A percentile compares a stretch with the other conserved stretches of the same genome.
Evolutionary conservation across 108 stramenopile genomes (phyloP).

Genomic region (Poteriospumella lacustris): DNA sequence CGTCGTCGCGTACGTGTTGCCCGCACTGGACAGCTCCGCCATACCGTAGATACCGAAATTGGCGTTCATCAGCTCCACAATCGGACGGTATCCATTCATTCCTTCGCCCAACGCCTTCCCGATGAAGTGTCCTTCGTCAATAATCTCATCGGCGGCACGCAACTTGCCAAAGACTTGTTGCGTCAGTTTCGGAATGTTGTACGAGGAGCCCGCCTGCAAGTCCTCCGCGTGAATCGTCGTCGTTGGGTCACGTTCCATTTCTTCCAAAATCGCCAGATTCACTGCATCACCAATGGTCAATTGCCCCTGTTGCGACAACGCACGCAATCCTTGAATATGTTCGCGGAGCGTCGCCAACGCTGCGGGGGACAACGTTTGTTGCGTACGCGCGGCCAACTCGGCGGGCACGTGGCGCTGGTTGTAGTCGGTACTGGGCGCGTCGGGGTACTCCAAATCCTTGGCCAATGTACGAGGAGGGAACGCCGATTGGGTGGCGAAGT

Average conservation of each 20-base stretch:
- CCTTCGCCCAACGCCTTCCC: conserved; percentile 96
- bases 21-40: conserved; percentile 91
- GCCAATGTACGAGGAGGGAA: conserved; percentile 63
- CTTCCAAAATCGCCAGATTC: conserved; percentile 95
- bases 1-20: conserved; percentile 95
- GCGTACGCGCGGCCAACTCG: conserved; percentile 73
- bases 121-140: conserved; percentile 98
- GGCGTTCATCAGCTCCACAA: conserved; percentile 97
- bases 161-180: conserved; percentile 85
- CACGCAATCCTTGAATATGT: conserved; percentile 66
- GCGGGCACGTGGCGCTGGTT: conserved; percentile 70
- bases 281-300: conserved; percentile 96
- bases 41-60: conserved; percentile 99
- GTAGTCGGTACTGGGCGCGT: conserved; percentile 86
- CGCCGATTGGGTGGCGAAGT: conserved; percentile 81
- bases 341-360: conserved; percentile 65
- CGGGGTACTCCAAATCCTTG: conserved; percentile 88
- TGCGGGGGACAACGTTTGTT: conserved; percentile 67
- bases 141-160: conserved; percentile 94
- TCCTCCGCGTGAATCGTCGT: conserved; percentile 97
- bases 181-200: conserved; percentile 93
- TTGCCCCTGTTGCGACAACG: conserved; percentile 76
- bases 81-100: conserved; percentile 95
- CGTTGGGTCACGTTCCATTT: conserved; percentile 96
- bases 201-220: conserved; percentile 92